A percentile compares a stretch with the other conserved stretches of the same genome.
These are phyloP conservation scores for Breviolum minutum DNA, from an alignment of 73 alveolate genomes.

Conservation along the genomic window DNA sequence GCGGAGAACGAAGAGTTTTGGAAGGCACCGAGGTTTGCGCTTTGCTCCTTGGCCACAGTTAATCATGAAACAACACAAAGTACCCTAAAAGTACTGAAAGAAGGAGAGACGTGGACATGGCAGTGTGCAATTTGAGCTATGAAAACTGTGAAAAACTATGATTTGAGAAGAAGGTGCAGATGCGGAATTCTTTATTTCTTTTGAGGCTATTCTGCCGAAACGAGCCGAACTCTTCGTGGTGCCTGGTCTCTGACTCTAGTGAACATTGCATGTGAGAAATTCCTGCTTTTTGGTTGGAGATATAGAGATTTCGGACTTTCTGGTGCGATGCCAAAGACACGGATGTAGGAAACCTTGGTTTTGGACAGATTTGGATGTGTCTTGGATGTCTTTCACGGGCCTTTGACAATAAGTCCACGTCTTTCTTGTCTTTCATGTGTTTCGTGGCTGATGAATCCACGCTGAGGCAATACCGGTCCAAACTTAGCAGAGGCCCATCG, in stretches of 20 bases:
- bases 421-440: too few species aligned
- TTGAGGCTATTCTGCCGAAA: slow-evolving; percentile 79
- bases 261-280: background rate
- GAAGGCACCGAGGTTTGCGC: slow-evolving; percentile 89
- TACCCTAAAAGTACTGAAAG: background rate
- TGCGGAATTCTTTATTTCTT: too few species aligned
- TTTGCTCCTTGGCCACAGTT: slow-evolving; percentile 10
- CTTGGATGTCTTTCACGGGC: background rate
- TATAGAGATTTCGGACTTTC: too few species aligned
- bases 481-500: slow-evolving; percentile 73
- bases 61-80: background rate
- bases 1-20: slow-evolving; percentile 93
- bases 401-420: background rate
- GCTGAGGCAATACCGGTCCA: slow-evolving; percentile 83
- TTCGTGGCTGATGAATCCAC: too few species aligned
- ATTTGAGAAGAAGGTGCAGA: background rate
- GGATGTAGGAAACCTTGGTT: background rate
- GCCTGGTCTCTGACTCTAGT: background rate
- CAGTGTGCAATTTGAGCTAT: background rate
- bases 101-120: background rate
- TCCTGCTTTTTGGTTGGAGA: background rate
- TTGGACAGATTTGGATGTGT: too few species aligned
- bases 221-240: slow-evolving; percentile 93
- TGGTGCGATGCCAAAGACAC: background rate
- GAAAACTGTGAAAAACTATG: background rate